Evolutionary conservation across 2,329 filamentous ascomycete species (phyloP), one percentile per base, ranked within the genome.

Genomic region (Colletotrichum australisinense): DNA sequence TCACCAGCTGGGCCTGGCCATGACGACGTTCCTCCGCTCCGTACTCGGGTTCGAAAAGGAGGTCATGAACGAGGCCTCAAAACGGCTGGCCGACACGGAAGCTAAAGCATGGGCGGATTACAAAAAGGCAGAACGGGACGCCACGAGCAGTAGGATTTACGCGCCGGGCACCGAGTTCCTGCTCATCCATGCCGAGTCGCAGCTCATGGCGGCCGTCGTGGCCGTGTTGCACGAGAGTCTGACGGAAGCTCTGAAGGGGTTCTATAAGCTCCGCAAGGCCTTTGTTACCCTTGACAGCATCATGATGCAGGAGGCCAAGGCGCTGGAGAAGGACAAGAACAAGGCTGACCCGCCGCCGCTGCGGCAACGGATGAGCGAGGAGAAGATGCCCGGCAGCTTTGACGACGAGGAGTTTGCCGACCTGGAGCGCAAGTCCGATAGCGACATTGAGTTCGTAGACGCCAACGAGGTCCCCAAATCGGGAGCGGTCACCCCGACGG

Each of bases 21-120:
- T 98, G 42, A 92, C 95, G 24, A 91, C 91, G 57, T 98, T 98
- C 81, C 92, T 98, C 83, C 89, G 92, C 77, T 95, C 95, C 22
- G 93, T 97, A 2, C 85, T 98, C 1, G 95, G 95, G 2, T 97
- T 98, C 78, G 97, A 98, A 83, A 95, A 97, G 82, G 92, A 97
- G 4, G 88, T 97, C 76, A 97, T 98, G 93, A 91, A 91, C 69
- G 92, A 97, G 85, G 95, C 97, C 26, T 90, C 91, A 16, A 88
- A 91, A 30, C 89, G 91, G 62, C 87, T 99, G 30, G 88, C 88
- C 63, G 91, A 93, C 57, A 94, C 94, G 69, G 96, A 98, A 84
- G 91, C 89, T 35, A 88, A 90, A 65, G 93, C 95, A 4, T 93
- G 91, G 85, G 89, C 91, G 64, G 94, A 97, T 76, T 92, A 94